A percentile compares a stretch with the other conserved stretches of the same genome.
phyloP scores from a whole-genome alignment of 1,139 yeast genomes.

The Lodderomyces margitis region DNA sequence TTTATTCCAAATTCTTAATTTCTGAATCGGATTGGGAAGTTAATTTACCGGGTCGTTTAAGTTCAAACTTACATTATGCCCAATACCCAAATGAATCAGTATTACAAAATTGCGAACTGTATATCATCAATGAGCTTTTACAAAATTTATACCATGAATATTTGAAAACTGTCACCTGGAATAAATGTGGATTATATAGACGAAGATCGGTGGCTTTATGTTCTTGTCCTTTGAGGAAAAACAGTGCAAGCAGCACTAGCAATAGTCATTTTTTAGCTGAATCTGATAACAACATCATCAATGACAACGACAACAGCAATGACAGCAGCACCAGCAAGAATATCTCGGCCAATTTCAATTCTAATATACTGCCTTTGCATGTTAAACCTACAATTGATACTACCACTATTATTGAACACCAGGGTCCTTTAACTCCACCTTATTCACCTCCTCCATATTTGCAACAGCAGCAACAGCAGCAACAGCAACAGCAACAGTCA shows the following conservation, averaged over 20 bases:
- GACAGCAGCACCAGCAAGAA: neutral
- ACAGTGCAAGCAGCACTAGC: neutral
- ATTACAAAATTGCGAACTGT: slow-evolving; percentile 11
- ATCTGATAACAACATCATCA: no score
- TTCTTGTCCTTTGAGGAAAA: neutral
- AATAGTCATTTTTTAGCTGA: no score
- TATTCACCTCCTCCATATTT: slow-evolving; percentile 1
- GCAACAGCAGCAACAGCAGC: neutral
- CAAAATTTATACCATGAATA: slow-evolving; percentile 15
- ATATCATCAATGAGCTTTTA: slow-evolving; percentile 15
- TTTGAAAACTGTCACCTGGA: slow-evolving; percentile 7
- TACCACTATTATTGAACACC: neutral
- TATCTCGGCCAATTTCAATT: neutral
- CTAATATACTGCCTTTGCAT: neutral
- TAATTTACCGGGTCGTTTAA: slow-evolving; percentile 14
- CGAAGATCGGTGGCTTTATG: neutral
- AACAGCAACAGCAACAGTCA: neutral
- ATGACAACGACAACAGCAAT: neutral
- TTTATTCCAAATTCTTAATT: slow-evolving; percentile 13
- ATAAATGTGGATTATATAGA: slow-evolving; percentile 3
- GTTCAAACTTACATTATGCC: slow-evolving; percentile 8
- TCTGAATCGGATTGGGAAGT: slow-evolving; percentile 15
- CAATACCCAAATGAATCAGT: slow-evolving; percentile 10
- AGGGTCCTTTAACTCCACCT: slow-evolving; percentile 1
- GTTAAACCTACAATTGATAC: neutral